Conservation (phyloP, 2,329 filamentous ascomycete species). For the Mycocentrospora acerina region DNA sequence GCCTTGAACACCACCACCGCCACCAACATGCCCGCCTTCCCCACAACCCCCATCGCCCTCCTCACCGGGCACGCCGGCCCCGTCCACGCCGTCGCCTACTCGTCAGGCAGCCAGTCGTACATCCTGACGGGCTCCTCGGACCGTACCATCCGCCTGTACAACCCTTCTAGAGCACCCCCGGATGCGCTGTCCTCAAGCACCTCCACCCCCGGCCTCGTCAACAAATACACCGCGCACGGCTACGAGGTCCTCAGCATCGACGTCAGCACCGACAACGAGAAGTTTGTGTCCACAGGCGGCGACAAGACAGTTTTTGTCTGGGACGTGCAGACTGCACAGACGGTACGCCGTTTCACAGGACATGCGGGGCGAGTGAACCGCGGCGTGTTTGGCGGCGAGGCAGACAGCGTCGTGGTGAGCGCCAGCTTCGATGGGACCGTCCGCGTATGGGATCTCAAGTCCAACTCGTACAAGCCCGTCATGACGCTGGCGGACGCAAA, state of each 20-base stretch:
- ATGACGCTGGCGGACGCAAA: conserved; percentile 72
- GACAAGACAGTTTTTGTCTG: conserved; percentile 91
- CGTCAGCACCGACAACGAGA: conserved; percentile 73
- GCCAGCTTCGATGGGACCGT: conserved; percentile 75
- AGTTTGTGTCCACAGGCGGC: conserved; percentile 84
- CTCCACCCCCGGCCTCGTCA: conserved; percentile 61
- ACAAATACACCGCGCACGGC: conserved; percentile 85
- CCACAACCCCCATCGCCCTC: conserved; percentile 42
- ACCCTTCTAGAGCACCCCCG: conserved; percentile 60
- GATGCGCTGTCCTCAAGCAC: conserved; percentile 33
- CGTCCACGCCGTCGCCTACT: conserved; percentile 55
- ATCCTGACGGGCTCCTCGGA: conserved; percentile 84
- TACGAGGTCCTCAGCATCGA: conserved; percentile 86
- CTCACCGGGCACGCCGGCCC: conserved; percentile 48
- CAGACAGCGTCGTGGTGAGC: conserved; percentile 70
- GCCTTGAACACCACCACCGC: conserved; percentile 17
- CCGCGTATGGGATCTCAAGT: conserved; percentile 60
- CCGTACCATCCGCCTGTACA: conserved; percentile 83
- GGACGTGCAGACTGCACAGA: conserved; percentile 83
- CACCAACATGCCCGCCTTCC: conserved; percentile 41
- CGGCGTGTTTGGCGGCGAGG: conserved; percentile 75
- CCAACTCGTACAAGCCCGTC: conserved; percentile 59
- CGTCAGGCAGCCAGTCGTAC: conserved; percentile 51
- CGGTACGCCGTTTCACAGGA: conserved; percentile 71
- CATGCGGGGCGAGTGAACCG: conserved; percentile 76